Evolutionary conservation across 768 basidiomycete species (phyloP), one percentile per base, ranked within the genome.

Genomic region (Heimioporus sp.): DNA sequence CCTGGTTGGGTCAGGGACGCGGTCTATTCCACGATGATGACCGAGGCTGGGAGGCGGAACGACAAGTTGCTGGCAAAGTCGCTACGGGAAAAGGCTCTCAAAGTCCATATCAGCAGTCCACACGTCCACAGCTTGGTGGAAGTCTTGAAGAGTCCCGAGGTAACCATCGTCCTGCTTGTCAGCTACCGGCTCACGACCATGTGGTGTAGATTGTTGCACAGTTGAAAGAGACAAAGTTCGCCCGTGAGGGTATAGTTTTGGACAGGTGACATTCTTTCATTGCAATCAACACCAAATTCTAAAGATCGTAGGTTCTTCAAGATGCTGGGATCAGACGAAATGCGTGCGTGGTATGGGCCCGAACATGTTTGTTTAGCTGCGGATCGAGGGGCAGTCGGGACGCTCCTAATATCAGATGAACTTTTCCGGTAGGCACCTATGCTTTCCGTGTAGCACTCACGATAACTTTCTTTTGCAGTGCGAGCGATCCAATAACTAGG

Each of bases 271-370:
- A 51, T 35, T 17, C 32, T 8, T 20, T 5, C 30, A 47, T 20
- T 32, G 41, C 9, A 16, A 31, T 48, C 46, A 11, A 6, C 4
- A 13, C 1, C 17, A 21, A 32, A 59, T 30, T 40, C 49, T 28
- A 51, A 43, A 13, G 5, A 1, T 30, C 31, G 3, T 58, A 98
- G 95, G 59, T 99, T 99, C 74, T 94, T 94, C 75, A 99, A 98
- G 70, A 98, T 95, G 93, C 81, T 98, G 28, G 92, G 88, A 0
- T 80, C 80, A 1, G 95, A 99, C 60, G 95, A 98, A 67, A 85
- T 95, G 76, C 80, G 97, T 49, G 97, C 97, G 5, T 99, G 97
- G 97, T 99, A 99, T 68, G 97, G 96, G 2, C 92, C 95, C 12
- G 86, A 91, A 44, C 97, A 99, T 69, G 97, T 99, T 49, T 76